phyloP scores from a whole-genome alignment of 306 rosid genomes.

The Dalbergia cultrata region DNA sequence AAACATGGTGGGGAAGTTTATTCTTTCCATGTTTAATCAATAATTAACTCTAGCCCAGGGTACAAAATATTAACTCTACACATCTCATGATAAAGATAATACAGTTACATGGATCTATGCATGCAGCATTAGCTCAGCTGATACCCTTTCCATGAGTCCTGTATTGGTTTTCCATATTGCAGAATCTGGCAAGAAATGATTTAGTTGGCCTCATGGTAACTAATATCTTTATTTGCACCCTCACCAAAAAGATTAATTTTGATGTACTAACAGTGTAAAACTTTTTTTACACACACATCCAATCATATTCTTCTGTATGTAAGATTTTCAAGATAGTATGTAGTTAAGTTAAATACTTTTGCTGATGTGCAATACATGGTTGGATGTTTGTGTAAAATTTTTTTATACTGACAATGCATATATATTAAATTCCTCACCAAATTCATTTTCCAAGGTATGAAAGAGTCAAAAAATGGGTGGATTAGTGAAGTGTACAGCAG shows the following conservation, averaged over 20 bases:
- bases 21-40: slow-evolving; percentile 16
- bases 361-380: no score
- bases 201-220: slow-evolving; percentile 31
- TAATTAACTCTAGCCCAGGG: slow-evolving; percentile 30
- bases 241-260: background rate
- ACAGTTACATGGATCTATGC: slow-evolving; percentile 26
- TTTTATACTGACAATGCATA: no score
- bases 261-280: no score
- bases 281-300: no score
- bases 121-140: slow-evolving; percentile 38
- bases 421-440: background rate
- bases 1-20: slow-evolving; percentile 18
- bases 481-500: background rate
- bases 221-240: background rate
- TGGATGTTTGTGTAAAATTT: no score
- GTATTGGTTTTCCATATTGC: slow-evolving; percentile 22
- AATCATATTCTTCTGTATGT: no score
- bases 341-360: no score
- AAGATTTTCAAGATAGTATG: no score
- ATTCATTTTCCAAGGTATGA: slow-evolving; percentile 31
- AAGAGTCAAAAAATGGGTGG: background rate
- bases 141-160: slow-evolving; percentile 25
- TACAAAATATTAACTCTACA: background rate
- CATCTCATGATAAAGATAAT: background rate
- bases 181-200: slow-evolving; percentile 19